Base-by-base conservation (phyloP, 352 stramenopile genomes). In the Thraustotheca clavata region DNA sequence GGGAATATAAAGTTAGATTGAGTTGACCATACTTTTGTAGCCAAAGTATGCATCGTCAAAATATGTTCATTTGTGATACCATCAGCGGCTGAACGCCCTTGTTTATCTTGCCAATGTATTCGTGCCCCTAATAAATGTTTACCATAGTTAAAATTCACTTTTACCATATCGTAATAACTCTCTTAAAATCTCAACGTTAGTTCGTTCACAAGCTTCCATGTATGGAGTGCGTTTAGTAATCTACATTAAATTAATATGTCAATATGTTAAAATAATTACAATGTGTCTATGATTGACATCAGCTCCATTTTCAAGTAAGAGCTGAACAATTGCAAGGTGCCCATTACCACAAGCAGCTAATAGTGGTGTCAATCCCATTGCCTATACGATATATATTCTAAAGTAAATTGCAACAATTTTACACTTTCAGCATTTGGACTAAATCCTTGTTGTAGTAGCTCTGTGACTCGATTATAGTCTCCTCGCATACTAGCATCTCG, bases 331-430 rank as follows among this genome's bases (percentile, higher is more conserved):
- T 8, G 78, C 69, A 9, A 80, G 49, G 35, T 83, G 74, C 0
- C 71, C 74, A 39, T 69, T 82, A 40, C 86, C 72, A 29, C 76
- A 81, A 1, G 76, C 78, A 41, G 74, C 80, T 24, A 83, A 49
- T 26, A 89, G 70, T 7, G 80, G 78, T 8, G 78, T 89, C 24
- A 89, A 69, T 1, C 80, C 80, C 77, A 88, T 87, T 0, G 78
- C 80, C 80, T 88, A 57, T 1, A 57, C 36, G 9, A 49, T 2
- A 66, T 49, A 8, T 40, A 33, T 16, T 59, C 47, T 0, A 39
- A 32, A 40, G 26, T 18, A 39, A 41, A 4, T 9, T 55, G 1
- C 12, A 8, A 62, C 5, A n/a, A 38, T 14, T 16, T 22, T 14
- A 89, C 78, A 60, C 78, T 89, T 59, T 83, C 69, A 5, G 78